These are phyloP conservation scores for Chrysanthemum seticuspe DNA, from an alignment of 129 eudicot species.

Conservation along the genomic window DNA sequence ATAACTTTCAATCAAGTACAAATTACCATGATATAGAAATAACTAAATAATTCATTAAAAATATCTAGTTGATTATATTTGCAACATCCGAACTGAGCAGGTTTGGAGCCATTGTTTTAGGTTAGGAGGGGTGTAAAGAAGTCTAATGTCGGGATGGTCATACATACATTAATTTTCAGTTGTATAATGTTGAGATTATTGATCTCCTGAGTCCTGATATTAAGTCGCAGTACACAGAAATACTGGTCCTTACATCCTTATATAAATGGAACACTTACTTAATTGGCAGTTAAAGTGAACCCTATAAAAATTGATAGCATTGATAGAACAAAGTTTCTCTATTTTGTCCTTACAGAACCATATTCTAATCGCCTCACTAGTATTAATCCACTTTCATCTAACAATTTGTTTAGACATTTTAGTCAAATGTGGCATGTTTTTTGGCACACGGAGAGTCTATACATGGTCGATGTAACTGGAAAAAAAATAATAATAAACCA, in stretches of 20 bases:
- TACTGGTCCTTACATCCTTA: neutral
- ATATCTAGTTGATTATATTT: neutral
- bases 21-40: neutral
- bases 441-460: neutral
- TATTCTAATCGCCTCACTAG: neutral
- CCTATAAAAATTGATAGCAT: neutral
- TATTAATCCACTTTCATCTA: neutral
- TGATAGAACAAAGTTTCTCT: neutral
- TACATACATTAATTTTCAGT: neutral
- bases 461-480: neutral
- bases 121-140: neutral
- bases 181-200: neutral
- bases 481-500: neutral
- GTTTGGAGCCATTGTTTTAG: neutral
- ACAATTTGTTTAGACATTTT: neutral
- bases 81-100: neutral
- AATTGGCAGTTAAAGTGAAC: neutral
- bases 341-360: neutral
- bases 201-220: neutral
- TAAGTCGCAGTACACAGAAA: neutral
- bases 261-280: neutral
- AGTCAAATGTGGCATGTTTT: neutral
- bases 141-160: neutral
- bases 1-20: neutral
- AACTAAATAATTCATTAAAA: neutral